These are phyloP conservation scores for Kwoniella newhampshirensis DNA, from an alignment of 768 basidiomycete genomes.

Conservation along the genomic window DNA sequence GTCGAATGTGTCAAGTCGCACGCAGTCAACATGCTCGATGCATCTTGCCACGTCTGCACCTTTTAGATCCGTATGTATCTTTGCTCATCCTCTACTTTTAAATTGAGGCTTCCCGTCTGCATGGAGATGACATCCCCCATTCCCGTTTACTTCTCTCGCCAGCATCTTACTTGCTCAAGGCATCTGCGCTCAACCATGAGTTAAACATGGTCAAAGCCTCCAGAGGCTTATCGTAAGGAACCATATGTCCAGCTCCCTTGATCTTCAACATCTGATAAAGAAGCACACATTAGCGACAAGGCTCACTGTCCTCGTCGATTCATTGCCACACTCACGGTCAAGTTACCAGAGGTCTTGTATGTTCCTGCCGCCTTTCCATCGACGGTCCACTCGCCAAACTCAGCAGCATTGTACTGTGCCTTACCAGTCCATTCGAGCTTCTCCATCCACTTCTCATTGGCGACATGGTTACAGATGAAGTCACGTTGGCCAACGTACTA, in stretches of 20 bases:
- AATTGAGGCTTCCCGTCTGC: background rate
- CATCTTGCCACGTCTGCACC: background rate
- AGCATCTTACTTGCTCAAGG: background rate
- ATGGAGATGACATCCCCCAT: background rate
- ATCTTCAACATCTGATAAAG: slow-evolving; percentile 39
- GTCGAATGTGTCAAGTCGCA: no score
- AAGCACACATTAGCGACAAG: slow-evolving; percentile 1
- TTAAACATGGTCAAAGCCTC: slow-evolving; percentile 66
- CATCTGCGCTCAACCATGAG: slow-evolving; percentile 61
- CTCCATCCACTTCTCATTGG: slow-evolving; percentile 74
- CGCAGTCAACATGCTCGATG: no score
- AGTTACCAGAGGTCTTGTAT: slow-evolving; percentile 60
- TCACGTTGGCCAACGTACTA: slow-evolving; percentile 35
- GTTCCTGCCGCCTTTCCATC: slow-evolving; percentile 61
- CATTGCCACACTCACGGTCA: slow-evolving; percentile 57
- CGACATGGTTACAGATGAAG: slow-evolving; percentile 67
- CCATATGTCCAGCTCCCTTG: slow-evolving; percentile 74
- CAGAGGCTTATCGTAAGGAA: slow-evolving; percentile 68
- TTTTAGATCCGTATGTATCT: background rate
- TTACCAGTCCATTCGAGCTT: slow-evolving; percentile 70
- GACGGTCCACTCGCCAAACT: slow-evolving; percentile 62
- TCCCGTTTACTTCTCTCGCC: background rate
- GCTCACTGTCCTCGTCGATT: background rate
- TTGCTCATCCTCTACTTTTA: background rate
- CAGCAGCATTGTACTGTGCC: slow-evolving; percentile 57